Percentiles rank a stretch among this genome's conserved stretches.
Evolutionary conservation across 352 stramenopile species (phyloP).

Genomic region (Phytophthora pini): DNA sequence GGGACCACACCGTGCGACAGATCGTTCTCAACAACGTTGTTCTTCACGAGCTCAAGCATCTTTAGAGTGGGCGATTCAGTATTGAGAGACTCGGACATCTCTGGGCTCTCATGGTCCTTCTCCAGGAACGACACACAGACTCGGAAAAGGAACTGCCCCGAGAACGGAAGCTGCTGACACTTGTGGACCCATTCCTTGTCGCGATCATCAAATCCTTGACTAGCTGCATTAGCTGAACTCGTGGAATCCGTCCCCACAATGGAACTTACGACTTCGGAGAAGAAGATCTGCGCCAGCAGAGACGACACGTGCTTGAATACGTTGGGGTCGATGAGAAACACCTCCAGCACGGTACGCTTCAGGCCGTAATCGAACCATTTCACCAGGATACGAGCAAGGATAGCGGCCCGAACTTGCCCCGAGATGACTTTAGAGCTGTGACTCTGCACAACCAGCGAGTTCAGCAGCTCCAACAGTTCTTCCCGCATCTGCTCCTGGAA

Average conservation of each 20-base stretch:
- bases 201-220: constrained; percentile 66
- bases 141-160: constrained; percentile 81
- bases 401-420: constrained; percentile 58
- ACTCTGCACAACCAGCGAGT: constrained; percentile 65
- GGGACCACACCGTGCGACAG: constrained; percentile 51
- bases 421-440: constrained; percentile 42
- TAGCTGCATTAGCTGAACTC: constrained; percentile 11
- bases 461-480: constrained; percentile 68
- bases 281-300: constrained; percentile 79
- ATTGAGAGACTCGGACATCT: constrained; percentile 4
- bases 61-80: constrained; percentile 35
- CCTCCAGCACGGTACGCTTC: constrained; percentile 61
- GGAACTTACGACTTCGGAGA: constrained; percentile 67
- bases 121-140: constrained; percentile 73
- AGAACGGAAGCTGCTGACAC: constrained; percentile 80
- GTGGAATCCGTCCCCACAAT: constrained; percentile 39
- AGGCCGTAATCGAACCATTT: constrained; percentile 88
- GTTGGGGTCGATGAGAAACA: constrained; percentile 61
- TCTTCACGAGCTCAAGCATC: constrained; percentile 71
- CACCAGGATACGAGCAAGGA: constrained; percentile 79
- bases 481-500: constrained; percentile 65
- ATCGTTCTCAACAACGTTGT: constrained; percentile 82
- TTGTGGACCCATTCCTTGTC: constrained; percentile 80
- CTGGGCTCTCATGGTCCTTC: constrained; percentile 23
- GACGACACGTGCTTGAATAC: constrained; percentile 69